Evolutionary conservation across 352 stramenopile genomes (phyloP), one percentile per base, ranked within the genome.

Genomic region (Globisporangium solare): DNA sequence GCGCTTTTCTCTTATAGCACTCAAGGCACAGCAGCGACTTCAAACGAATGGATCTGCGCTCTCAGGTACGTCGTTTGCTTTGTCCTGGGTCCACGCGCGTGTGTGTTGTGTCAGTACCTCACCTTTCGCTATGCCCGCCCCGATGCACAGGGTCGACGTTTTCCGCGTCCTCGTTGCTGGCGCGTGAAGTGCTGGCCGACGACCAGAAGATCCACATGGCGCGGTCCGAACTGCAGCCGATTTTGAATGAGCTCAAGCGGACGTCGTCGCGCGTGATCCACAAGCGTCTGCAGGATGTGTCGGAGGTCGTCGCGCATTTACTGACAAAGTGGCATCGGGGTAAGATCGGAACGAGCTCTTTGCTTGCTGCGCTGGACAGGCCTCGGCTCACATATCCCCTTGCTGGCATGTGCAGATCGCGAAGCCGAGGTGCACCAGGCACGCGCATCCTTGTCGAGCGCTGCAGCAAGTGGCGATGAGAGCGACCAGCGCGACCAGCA

Each of bases 281-380:
- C 59, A 89, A 89, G 52, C 76, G 82, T 4, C 56, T 92, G 22
- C 75, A 89, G 35, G 82, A 92, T 66, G 77, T 92, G 2, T 87
- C 82, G 0, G 79, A 89, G 43, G 75, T 89, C 61, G 82, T 92
- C 15, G 61, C 73, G n/a, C 74, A 86, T 45, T 52, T 92, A 22
- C 64, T 86, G 18, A 62, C 58, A 6, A 92, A 92, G 61, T 92
- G 81, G 79, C 64, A 89, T 22, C 73, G 79, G 66, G 81, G 79
- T 88, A 18, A 15, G 50, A 42, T 10, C 1, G 2, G 24, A 27
- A 8, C 5, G 27, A 8, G 2, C 27, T 35, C 27, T 17, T 17
- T 14, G 47, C 6, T 17, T 37, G 39, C 13, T 24, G 18, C 14
- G 11, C 1, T 4, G 20, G 14, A 6, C 41, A 14, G 17, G 11